A percentile compares a stretch with the other conserved stretches of the same genome.
Conservation (phyloP, 2,329 filamentous ascomycete genomes). For the Xylaria sp. region DNA sequence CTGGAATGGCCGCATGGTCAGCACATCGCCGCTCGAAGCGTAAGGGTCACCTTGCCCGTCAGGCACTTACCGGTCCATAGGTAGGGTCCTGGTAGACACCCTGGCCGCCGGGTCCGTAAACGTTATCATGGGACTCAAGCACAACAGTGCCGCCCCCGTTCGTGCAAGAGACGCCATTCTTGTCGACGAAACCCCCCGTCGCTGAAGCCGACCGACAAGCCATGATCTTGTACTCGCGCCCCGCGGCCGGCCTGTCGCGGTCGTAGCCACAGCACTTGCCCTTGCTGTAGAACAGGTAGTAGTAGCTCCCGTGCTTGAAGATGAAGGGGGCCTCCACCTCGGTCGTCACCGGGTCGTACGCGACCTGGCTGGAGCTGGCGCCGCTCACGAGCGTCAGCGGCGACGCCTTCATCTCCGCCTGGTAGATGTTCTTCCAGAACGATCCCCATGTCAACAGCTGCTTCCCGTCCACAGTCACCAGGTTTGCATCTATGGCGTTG, state of each 20-base stretch:
- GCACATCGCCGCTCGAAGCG: background rate
- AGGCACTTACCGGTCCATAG: constrained; percentile 36
- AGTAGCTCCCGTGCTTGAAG: constrained; percentile 59
- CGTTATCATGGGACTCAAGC: constrained; percentile 61
- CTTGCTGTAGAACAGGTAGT: constrained; percentile 66
- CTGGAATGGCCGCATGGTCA: constrained; percentile 13
- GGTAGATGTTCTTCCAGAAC: constrained; percentile 71
- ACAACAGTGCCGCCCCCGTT: constrained; percentile 63
- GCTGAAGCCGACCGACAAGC: constrained; percentile 60
- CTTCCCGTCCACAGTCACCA: constrained; percentile 49
- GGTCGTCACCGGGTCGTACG: constrained; percentile 56
- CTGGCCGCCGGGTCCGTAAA: constrained; percentile 71
- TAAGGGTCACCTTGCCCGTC: too few species aligned
- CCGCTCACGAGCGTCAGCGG: constrained; percentile 58
- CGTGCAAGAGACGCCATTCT: constrained; percentile 34
- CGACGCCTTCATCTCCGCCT: constrained; percentile 49
- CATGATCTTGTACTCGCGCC: constrained; percentile 66
- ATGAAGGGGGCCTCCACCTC: constrained; percentile 60
- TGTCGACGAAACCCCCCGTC: constrained; percentile 53
- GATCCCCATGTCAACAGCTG: constrained; percentile 68
- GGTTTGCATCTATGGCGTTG: constrained; percentile 66
- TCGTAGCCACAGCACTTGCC: constrained; percentile 66
- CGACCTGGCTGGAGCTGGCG: constrained; percentile 51
- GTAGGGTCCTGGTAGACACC: constrained; percentile 44
- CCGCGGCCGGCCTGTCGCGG: constrained; percentile 52